Conservation (phyloP, 1,284 basidiomycete genomes). For the Taiwanofungus camphoratus region DNA sequence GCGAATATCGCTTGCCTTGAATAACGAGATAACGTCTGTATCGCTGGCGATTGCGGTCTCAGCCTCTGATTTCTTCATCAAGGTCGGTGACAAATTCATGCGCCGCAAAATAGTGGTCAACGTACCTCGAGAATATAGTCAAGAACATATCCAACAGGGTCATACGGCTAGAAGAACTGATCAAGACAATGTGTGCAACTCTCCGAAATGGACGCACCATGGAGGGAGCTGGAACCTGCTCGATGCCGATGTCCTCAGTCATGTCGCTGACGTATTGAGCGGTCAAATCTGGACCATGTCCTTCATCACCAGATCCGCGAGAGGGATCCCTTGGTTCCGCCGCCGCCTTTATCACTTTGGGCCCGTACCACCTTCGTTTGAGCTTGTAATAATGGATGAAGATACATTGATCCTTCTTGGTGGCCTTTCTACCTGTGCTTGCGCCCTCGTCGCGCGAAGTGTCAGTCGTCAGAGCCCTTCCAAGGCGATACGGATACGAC, state of each 20-base stretch:
- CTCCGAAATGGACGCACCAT: not conserved
- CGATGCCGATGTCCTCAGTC: conserved; percentile 4
- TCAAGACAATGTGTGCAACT: not conserved
- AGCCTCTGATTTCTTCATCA: conserved; percentile 13
- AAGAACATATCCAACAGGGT: conserved; percentile 6
- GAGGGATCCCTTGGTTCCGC: not conserved
- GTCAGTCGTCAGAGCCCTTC: not conserved
- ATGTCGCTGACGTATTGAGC: conserved; percentile 5
- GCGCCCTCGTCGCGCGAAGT: too few relatives aligned
- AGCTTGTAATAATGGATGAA: not conserved
- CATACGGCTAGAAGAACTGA: not conserved
- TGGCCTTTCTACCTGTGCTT: not conserved
- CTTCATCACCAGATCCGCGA: not conserved
- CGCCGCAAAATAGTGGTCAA: not conserved
- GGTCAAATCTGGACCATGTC: conserved; percentile 12
- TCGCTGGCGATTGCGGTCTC: conserved; percentile 16
- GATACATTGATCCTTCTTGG: not conserved
- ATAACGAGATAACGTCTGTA: conserved; percentile 13
- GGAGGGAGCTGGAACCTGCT: not conserved
- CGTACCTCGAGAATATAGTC: conserved; percentile 20
- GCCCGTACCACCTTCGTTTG: not conserved
- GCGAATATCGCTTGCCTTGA: conserved; percentile 7
- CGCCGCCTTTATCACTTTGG: not conserved
- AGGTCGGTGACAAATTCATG: not conserved
- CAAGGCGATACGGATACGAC: not conserved